Percentiles rank a stretch among this genome's conserved stretches.
Conservation (phyloP, 176 grass and related monocot species). For the Elymus sibiricus region DNA sequence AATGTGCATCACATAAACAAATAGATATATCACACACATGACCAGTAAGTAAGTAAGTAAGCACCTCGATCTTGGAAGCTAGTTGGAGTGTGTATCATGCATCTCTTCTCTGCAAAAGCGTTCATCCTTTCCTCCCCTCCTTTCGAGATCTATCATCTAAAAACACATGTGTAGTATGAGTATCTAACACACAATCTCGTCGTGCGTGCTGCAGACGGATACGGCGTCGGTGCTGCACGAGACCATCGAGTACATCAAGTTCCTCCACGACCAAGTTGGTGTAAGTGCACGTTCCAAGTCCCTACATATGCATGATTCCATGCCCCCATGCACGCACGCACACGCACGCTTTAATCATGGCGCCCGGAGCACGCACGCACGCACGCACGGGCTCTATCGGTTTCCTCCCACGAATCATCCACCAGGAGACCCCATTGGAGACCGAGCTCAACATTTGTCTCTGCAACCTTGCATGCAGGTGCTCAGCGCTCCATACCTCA, state of each 20-base stretch:
- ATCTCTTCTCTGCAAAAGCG: neutral
- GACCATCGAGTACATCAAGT: slow-evolving; percentile 98
- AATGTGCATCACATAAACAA: neutral
- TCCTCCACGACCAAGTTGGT: slow-evolving; percentile 92
- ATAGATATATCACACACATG: neutral
- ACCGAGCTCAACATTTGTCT: slow-evolving; percentile 18
- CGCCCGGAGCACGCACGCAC: slow-evolving; percentile 10
- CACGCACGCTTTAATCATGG: slow-evolving; percentile 42
- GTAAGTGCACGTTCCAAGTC: slow-evolving; percentile 54
- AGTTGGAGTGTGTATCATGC: too few relatives aligned
- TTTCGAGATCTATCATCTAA: neutral
- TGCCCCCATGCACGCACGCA: neutral
- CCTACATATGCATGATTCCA: slow-evolving; percentile 24
- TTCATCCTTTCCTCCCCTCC: neutral
- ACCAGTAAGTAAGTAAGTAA: too few relatives aligned
- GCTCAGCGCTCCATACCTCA: slow-evolving; percentile 87
- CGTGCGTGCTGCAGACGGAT: slow-evolving; percentile 67
- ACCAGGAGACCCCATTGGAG: slow-evolving; percentile 12
- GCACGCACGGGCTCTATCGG: slow-evolving; percentile 24
- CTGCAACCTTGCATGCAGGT: slow-evolving; percentile 29
- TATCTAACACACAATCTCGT: neutral
- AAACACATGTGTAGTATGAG: neutral
- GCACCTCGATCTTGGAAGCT: too few relatives aligned
- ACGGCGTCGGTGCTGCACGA: slow-evolving; percentile 98
- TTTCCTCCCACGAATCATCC: slow-evolving; percentile 23